Evolutionary conservation across 768 basidiomycete species (phyloP).

Genomic region (Kwoniella dejecticola): DNA sequence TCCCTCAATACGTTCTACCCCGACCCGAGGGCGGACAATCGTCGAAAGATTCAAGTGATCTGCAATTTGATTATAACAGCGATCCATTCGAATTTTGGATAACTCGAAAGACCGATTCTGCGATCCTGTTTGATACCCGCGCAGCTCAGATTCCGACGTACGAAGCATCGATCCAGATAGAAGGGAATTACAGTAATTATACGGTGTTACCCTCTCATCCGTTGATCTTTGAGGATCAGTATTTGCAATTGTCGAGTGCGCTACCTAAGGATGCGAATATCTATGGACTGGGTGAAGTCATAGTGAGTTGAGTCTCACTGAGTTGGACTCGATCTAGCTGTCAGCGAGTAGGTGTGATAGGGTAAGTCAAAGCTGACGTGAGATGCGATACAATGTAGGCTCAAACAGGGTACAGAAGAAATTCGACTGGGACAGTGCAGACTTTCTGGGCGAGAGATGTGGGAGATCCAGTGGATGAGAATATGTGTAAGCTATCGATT

Average conservation of each 20-base stretch:
- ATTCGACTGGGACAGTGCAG: conserved; percentile 27
- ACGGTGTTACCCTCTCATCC: conserved; percentile 65
- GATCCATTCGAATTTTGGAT: conserved; percentile 80
- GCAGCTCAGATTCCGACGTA: conserved; percentile 65
- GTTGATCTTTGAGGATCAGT: conserved; percentile 76
- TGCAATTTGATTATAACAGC: conserved; percentile 67
- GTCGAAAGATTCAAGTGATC: conserved; percentile 58
- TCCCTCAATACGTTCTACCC: conserved; percentile 61
- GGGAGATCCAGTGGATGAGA: conserved; percentile 48
- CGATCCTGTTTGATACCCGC: conserved; percentile 71
- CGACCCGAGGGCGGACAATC: conserved; percentile 24
- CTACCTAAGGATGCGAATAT: conserved; percentile 68
- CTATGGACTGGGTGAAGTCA: conserved; percentile 71
- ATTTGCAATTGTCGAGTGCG: conserved; percentile 69
- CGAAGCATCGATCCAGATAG: conserved; percentile 62
- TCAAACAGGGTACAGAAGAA: conserved; percentile 22
- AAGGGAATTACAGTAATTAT: conserved; percentile 58
- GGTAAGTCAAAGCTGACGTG: not conserved
- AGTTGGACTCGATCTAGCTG: too few relatives aligned
- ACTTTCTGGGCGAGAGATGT: conserved; percentile 36
- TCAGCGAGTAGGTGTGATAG: not conserved
- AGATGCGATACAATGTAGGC: conserved; percentile 2
- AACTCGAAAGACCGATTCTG: conserved; percentile 65
- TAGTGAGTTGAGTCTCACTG: too few relatives aligned
- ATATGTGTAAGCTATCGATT: conserved; percentile 39